Evolutionary conservation across 371 early-diverging fungal genomes (phyloP).

Genomic region (Zopfochytrium polystomum): DNA sequence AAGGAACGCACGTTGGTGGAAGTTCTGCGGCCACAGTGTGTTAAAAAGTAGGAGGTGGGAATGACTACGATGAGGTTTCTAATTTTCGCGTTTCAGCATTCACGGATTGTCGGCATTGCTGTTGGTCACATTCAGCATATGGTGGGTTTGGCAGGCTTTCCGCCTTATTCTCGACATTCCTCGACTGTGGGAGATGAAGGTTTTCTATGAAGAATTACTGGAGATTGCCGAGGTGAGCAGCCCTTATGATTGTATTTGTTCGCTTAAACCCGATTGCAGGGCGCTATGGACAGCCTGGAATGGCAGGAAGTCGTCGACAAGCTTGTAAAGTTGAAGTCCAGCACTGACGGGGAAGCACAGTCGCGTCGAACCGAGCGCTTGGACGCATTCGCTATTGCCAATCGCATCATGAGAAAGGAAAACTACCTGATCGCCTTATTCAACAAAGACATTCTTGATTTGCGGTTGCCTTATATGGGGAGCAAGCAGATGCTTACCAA

Average conservation of each 20-base stretch:
- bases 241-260: neutral
- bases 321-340: conserved; percentile 29
- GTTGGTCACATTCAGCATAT: conserved; percentile 59
- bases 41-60: conserved; percentile 28
- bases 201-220: conserved; percentile 78
- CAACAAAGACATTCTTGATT: conserved; percentile 84
- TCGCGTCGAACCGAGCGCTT: conserved; percentile 37
- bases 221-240: conserved; percentile 70
- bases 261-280: conserved; percentile 38
- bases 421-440: conserved; percentile 94
- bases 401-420: conserved; percentile 94
- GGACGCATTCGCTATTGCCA: conserved; percentile 83
- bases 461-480: conserved; percentile 62
- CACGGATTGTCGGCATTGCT: conserved; percentile 32
- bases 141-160: conserved; percentile 73
- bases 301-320: conserved; percentile 43
- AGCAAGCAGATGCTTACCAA: conserved; percentile 64
- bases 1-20: conserved; percentile 64
- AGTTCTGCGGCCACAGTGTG: conserved; percentile 72
- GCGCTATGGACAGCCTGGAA: conserved; percentile 61
- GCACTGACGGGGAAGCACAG: conserved; percentile 42
- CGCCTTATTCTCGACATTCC: conserved; percentile 70
- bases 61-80: neutral
- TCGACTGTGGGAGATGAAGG: conserved; percentile 71
- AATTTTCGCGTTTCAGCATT: conserved; percentile 20